Evolutionary conservation across 2,329 filamentous ascomycete genomes (phyloP).

Genomic region (Bipolaris cookei): DNA sequence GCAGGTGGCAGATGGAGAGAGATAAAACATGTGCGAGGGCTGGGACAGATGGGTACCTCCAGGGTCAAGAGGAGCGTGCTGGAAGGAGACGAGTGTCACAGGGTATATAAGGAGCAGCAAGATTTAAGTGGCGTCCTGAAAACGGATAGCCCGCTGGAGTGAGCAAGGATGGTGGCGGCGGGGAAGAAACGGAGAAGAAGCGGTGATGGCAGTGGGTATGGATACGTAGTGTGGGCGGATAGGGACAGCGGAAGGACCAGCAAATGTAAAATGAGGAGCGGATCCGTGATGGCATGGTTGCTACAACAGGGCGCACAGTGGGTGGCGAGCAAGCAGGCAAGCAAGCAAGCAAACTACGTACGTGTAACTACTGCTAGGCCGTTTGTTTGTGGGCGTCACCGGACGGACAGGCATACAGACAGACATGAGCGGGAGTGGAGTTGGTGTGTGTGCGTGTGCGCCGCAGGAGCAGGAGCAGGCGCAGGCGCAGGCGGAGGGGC

Average conservation of each 20-base stretch:
- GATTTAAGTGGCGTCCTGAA: conserved; percentile 50
- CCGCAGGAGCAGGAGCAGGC: too few relatives aligned
- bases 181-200: conserved; percentile 49
- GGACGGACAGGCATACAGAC: conserved; percentile 16
- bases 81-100: conserved; percentile 44
- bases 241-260: conserved; percentile 46
- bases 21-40: conserved; percentile 42
- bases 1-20: conserved; percentile 20
- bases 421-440: too few relatives aligned
- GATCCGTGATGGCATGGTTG: conserved; percentile 36
- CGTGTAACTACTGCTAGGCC: conserved; percentile 9
- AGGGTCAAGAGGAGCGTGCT: conserved; percentile 34
- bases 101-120: conserved; percentile 49
- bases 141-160: conserved; percentile 43
- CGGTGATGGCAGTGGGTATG: conserved; percentile 47
- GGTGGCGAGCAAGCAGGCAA: too few relatives aligned
- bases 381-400: conserved; percentile 33
- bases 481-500: too few relatives aligned
- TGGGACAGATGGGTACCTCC: conserved; percentile 34
- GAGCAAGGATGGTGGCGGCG: conserved; percentile 47
- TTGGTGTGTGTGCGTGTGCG: too few relatives aligned
- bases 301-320: conserved; percentile 31
- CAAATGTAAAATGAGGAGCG: conserved; percentile 40
- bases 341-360: not conserved
- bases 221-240: conserved; percentile 48